Conservation (phyloP, 306 rosid species). For the Lablab purpureus region DNA sequence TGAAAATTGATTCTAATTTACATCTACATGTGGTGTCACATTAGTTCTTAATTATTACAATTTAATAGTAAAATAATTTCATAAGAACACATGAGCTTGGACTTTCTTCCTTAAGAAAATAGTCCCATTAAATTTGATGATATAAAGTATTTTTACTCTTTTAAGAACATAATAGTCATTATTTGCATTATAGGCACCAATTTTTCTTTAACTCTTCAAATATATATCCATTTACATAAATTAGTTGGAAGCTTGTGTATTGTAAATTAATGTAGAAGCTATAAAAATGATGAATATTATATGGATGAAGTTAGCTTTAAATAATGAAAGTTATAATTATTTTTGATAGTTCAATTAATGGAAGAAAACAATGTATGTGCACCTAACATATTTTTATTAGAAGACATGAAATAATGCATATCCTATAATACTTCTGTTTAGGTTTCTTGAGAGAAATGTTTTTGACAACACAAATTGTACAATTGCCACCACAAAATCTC, state of each 20-base stretch:
- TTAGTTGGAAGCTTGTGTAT: not conserved
- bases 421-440: not conserved
- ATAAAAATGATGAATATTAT: not conserved
- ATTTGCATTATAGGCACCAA: not conserved
- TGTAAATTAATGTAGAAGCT: not conserved
- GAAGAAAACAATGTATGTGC: not conserved
- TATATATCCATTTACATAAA: not conserved
- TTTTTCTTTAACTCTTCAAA: not conserved
- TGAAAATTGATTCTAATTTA: too few species aligned
- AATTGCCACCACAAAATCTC: not conserved
- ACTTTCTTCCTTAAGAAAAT: too few species aligned
- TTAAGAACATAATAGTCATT: too few species aligned
- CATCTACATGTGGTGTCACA: too few species aligned
- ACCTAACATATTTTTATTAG: not conserved
- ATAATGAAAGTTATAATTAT: not conserved
- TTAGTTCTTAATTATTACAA: too few species aligned
- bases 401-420: not conserved
- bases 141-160: too few species aligned
- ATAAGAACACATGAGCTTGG: too few species aligned
- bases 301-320: not conserved
- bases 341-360: not conserved
- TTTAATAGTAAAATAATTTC: too few species aligned
- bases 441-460: conserved; percentile 3
- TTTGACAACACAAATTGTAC: not conserved
- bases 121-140: too few species aligned